Conservation (phyloP, 2,329 filamentous ascomycete genomes). For the Pseudogymnoascus sp. region DNA sequence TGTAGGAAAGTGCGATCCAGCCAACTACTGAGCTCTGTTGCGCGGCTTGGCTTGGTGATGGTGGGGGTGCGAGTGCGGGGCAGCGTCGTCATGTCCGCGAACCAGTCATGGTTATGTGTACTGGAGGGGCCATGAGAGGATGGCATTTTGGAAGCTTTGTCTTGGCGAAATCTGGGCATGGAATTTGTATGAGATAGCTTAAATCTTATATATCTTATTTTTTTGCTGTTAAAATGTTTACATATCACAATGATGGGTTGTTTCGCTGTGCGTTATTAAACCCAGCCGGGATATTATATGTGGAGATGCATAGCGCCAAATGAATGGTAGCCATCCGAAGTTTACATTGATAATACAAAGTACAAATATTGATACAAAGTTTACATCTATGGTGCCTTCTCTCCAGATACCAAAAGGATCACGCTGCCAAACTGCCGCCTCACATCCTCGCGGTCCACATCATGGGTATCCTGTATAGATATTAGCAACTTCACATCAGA, state of each 20-base stretch:
- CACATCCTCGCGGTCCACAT: constrained; percentile 88
- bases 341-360: not conserved
- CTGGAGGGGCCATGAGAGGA: not conserved
- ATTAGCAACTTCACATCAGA: constrained; percentile 1
- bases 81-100: not conserved
- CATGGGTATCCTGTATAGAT: constrained; percentile 65
- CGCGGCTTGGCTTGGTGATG: not conserved
- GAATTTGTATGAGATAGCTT: not conserved
- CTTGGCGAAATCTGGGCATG: not conserved
- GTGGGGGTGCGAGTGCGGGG: constrained; percentile 1
- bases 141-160: not conserved
- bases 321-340: not conserved
- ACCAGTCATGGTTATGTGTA: not conserved
- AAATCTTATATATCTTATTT: not conserved
- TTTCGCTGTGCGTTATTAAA: not conserved
- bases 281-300: not conserved
- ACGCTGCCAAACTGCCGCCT: constrained; percentile 82
- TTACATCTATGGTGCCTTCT: constrained; percentile 11
- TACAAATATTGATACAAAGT: constrained; percentile 5
- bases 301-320: constrained; percentile 6
- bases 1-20: not conserved
- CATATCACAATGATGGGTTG: not conserved
- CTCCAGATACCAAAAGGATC: constrained; percentile 67
- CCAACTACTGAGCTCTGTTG: not conserved
- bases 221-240: not conserved